Evolutionary conservation across 192 early-diverging fungal genomes (phyloP).

Genomic region (Allomyces arbusculus): DNA sequence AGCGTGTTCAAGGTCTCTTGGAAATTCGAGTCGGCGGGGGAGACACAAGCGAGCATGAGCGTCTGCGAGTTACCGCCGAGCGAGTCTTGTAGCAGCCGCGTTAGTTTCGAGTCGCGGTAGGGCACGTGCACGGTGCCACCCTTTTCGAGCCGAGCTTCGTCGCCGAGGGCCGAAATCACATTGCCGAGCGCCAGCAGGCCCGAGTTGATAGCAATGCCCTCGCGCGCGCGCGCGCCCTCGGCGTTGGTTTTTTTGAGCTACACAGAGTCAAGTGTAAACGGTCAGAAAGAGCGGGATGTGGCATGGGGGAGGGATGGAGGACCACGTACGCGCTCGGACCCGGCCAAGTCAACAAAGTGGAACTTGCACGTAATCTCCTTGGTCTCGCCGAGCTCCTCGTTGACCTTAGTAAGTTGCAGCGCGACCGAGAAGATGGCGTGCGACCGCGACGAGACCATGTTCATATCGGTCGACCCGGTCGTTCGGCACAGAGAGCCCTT

Average conservation of each 20-base stretch:
- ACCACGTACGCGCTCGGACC: constrained; percentile 54
- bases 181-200: constrained; percentile 90
- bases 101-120: constrained; percentile 93
- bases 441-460: constrained; percentile 77
- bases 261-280: neutral
- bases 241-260: constrained; percentile 76
- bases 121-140: constrained; percentile 51
- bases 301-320: neutral
- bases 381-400: constrained; percentile 21
- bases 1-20: constrained; percentile 88
- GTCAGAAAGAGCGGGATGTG: neutral
- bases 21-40: constrained; percentile 62
- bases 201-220: constrained; percentile 93
- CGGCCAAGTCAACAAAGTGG: constrained; percentile 97
- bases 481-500: constrained; percentile 58
- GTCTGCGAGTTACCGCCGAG: constrained; percentile 88
- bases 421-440: constrained; percentile 94
- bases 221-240: constrained; percentile 75
- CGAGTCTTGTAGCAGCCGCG: constrained; percentile 85
- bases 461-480: constrained; percentile 95
- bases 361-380: constrained; percentile 65
- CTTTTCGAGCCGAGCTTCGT: constrained; percentile 21
- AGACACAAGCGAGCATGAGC: constrained; percentile 87
- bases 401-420: constrained; percentile 25
- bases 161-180: constrained; percentile 91